Base-by-base conservation (phyloP, 306 rosid genomes). In the Lablab purpureus region DNA sequence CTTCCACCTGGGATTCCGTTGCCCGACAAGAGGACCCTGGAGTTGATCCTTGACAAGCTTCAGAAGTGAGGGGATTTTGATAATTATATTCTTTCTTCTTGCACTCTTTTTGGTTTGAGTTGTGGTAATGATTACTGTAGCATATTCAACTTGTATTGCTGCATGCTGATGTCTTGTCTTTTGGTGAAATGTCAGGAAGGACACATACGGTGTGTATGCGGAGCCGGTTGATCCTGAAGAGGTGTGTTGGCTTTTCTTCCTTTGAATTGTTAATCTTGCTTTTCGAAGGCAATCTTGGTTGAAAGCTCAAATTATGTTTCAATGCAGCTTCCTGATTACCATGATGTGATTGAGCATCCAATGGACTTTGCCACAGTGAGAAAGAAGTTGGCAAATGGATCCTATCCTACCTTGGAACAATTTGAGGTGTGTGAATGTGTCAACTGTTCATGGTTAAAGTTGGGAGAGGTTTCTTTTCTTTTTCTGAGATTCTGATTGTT, bases 221-320 rank as follows among this genome's bases (percentile, higher is more conserved):
- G 99, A 96, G 56, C 98, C 99, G 6, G 99, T 93, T 79, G 99
- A 96, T 89, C 98, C 97, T 13, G 98, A 96, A 77, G 99, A 96
- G 96, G 99, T 95, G 54, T 72, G 85, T 60, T 74, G 49, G 63
- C 2, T 51, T 71, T 80, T 49, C 40, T 71, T 54, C 60, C 5
- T 25, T 64, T 40, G 28, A 71, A 64, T 75, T 45, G 74, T 43
- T 75, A n/a, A 9, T 47, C 75, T 66, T 70, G 74, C 14, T 83
- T 67, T 73, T 70, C 23, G 74, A 82, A 81, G 83, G 54, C 74
- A 40, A 67, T 64, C 47, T 23, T 51, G 41, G 50, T 56, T 83
- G 76, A 13, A 56, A 68, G 55, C 62, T 84, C 67, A 62, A 74
- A 21, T 76, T 77, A 15, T 50, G 60, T 81, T 87, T 81, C 59